phyloP scores from a whole-genome alignment of 1,284 basidiomycete species.

The Stygiomarasmius scandens region DNA sequence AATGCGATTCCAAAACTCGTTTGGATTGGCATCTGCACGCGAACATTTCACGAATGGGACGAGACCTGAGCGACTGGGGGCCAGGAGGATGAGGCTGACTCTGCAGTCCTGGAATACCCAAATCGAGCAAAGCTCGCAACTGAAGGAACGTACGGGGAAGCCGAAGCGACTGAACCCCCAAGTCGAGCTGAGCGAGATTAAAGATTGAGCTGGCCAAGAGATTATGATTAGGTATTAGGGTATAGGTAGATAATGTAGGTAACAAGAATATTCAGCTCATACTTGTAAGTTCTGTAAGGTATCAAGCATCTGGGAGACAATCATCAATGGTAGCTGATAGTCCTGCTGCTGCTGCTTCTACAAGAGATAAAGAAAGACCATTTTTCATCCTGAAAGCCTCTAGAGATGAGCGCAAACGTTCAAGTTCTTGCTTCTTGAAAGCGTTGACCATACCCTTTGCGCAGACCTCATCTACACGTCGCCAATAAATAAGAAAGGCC shows the following conservation, averaged over 20 bases:
- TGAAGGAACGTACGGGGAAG: background rate
- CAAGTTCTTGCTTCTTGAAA: background rate
- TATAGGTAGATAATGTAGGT: too few relatives aligned
- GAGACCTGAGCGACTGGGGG: background rate
- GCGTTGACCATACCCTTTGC: background rate
- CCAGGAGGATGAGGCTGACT: background rate
- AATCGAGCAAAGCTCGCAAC: background rate
- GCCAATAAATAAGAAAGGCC: slow-evolving; percentile 12
- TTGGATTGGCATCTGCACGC: too few relatives aligned
- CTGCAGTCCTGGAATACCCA: background rate
- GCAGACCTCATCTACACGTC: background rate
- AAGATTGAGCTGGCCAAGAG: too few relatives aligned
- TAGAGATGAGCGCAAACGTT: background rate
- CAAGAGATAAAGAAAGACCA: background rate
- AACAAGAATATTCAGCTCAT: too few relatives aligned
- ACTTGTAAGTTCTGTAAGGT: too few relatives aligned
- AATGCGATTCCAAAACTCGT: too few relatives aligned
- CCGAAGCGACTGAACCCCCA: too few relatives aligned
- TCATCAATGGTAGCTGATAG: background rate
- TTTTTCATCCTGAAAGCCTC: background rate
- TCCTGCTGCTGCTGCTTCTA: background rate
- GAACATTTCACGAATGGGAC: too few relatives aligned
- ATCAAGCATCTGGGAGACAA: background rate
- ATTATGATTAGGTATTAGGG: too few relatives aligned
- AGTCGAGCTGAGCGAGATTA: too few relatives aligned